phyloP scores from a whole-genome alignment of 1,284 basidiomycete species.

The Rhodotorula sp. region DNA sequence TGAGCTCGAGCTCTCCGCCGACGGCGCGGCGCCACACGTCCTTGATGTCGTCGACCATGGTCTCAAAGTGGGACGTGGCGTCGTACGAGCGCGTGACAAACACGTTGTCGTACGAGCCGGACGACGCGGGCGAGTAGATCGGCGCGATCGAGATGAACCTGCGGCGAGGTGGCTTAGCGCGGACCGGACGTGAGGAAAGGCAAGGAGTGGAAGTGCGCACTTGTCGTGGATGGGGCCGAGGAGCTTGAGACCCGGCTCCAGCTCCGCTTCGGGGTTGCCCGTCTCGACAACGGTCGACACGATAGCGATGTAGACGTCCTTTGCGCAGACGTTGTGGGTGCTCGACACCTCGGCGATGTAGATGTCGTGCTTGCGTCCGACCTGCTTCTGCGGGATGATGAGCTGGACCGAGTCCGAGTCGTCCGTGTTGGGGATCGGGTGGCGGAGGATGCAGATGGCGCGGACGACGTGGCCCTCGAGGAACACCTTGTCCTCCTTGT shows the following conservation, averaged over 20 bases:
- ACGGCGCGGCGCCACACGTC: constrained; percentile 87
- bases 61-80: constrained; percentile 96
- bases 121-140: constrained; percentile 83
- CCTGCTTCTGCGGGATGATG: constrained; percentile 99
- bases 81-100: constrained; percentile 98
- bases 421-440: constrained; percentile 96
- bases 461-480: constrained; percentile 94
- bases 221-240: constrained; percentile 94
- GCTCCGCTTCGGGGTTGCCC: constrained; percentile 86
- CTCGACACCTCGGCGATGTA: constrained; percentile 97
- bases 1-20: constrained; percentile 72
- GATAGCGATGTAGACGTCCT: constrained; percentile 92
- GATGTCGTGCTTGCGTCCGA: constrained; percentile 92
- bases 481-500: constrained; percentile 67
- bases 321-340: constrained; percentile 95
- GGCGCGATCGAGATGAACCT: constrained; percentile 90
- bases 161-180: not conserved
- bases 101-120: constrained; percentile 73
- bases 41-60: constrained; percentile 72
- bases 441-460: constrained; percentile 97
- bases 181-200: not conserved
- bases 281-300: constrained; percentile 99
- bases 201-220: constrained; percentile 57
- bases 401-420: constrained; percentile 94
- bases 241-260: constrained; percentile 84